Evolutionary conservation across 352 stramenopile genomes (phyloP).

Genomic region (Saprolegnia diclina): DNA sequence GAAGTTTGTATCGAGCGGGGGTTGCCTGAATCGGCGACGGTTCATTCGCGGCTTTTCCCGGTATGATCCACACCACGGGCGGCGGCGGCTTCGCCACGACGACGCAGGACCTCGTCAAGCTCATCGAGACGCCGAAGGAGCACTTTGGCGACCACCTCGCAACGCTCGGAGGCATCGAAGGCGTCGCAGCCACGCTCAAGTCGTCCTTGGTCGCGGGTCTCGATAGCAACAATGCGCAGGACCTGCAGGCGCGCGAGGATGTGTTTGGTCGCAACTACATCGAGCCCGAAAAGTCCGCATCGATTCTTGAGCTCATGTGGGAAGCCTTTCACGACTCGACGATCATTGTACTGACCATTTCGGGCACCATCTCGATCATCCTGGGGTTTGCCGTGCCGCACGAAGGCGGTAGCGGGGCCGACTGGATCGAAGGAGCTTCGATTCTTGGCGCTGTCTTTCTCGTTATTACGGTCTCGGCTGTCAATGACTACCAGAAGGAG

Average conservation of each 20-base stretch:
- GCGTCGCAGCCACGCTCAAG: constrained; percentile 41
- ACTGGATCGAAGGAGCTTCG: constrained; percentile 85
- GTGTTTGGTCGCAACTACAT: constrained; percentile 65
- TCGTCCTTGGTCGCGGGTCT: constrained; percentile 46
- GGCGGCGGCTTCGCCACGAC: constrained; percentile 20
- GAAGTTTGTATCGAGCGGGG: neutral
- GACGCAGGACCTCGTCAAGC: constrained; percentile 49
- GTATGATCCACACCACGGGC: constrained; percentile 10
- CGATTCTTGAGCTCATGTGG: constrained; percentile 78
- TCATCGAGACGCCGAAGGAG: constrained; percentile 59
- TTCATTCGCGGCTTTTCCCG: constrained; percentile 8
- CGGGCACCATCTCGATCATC: constrained; percentile 77
- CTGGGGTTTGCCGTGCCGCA: constrained; percentile 47
- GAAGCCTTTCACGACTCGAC: constrained; percentile 88
- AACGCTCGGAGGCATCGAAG: constrained; percentile 42
- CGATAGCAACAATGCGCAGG: constrained; percentile 36
- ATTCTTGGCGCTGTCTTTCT: constrained; percentile 87
- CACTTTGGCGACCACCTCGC: constrained; percentile 41
- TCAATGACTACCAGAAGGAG: constrained; percentile 90
- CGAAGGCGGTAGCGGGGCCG: constrained; percentile 36
- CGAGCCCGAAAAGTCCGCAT: constrained; percentile 41
- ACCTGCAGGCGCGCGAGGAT: constrained; percentile 39
- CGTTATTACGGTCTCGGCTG: constrained; percentile 78
- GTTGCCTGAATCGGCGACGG: neutral
- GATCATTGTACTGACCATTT: constrained; percentile 83